These are phyloP conservation scores for Backusella liffmaniae DNA, from an alignment of 192 early-diverging fungal species.

Conservation along the genomic window DNA sequence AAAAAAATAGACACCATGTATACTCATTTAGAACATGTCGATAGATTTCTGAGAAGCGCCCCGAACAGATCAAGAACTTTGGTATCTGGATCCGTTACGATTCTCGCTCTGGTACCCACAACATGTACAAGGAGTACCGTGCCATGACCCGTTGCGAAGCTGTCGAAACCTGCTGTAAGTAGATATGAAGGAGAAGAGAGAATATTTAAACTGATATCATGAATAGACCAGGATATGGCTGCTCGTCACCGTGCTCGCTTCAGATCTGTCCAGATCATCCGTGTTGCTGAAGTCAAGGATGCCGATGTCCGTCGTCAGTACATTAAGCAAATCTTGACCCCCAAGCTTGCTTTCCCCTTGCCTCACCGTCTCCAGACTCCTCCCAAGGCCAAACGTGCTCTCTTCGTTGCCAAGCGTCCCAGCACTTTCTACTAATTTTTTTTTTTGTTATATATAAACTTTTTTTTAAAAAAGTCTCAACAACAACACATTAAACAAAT, in stretches of 20 bases:
- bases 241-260: constrained; percentile 98
- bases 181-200: not conserved
- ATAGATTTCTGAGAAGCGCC: constrained; percentile 92
- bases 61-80: constrained; percentile 92
- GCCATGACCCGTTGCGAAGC: constrained; percentile 83
- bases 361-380: constrained; percentile 92
- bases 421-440: too few relatives aligned
- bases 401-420: constrained; percentile 89
- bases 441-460: not conserved
- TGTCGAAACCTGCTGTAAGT: constrained; percentile 58
- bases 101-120: constrained; percentile 99
- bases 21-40: too few relatives aligned
- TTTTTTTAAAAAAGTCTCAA: too few relatives aligned
- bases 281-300: constrained; percentile 88
- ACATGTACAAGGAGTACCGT: constrained; percentile 99
- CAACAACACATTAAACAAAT: too few relatives aligned
- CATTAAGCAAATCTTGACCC: constrained; percentile 92
- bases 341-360: constrained; percentile 94
- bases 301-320: constrained; percentile 94
- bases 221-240: constrained; percentile 93
- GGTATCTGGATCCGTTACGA: constrained; percentile 99
- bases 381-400: constrained; percentile 79
- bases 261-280: constrained; percentile 98
- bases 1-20: not conserved
- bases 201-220: not conserved